Evolutionary conservation across 306 rosid genomes (phyloP).

Genomic region (Cucumis sativus): Cucumber_9930_V3 NC_026660.2:20735501-20736000

Average conservation of each 20-base stretch:
- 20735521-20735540: no score
- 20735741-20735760: conserved; percentile 30
- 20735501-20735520: no score
- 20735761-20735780: conserved; percentile 18
- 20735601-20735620: no score
- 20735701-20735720: conserved; percentile 44
- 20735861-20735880: conserved; percentile 93
- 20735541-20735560: no score
- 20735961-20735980: conserved; percentile 42
- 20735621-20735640: no score
- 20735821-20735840: conserved; percentile 93
- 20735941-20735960: conserved; percentile 39
- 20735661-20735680: conserved; percentile 29
- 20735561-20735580: no score
- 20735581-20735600: no score
- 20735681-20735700: conserved; percentile 22
- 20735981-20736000: conserved; percentile 45
- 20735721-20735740: conserved; percentile 14
- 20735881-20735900: conserved; percentile 14
- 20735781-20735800: conserved; percentile 36
- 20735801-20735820: conserved; percentile 90
- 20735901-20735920: neutral
- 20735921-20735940: neutral
- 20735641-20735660: conserved; percentile 4
- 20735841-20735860: conserved; percentile 85